phyloP scores from a whole-genome alignment of 2,329 filamentous ascomycete species.

The Cladosporium sp. region DNA sequence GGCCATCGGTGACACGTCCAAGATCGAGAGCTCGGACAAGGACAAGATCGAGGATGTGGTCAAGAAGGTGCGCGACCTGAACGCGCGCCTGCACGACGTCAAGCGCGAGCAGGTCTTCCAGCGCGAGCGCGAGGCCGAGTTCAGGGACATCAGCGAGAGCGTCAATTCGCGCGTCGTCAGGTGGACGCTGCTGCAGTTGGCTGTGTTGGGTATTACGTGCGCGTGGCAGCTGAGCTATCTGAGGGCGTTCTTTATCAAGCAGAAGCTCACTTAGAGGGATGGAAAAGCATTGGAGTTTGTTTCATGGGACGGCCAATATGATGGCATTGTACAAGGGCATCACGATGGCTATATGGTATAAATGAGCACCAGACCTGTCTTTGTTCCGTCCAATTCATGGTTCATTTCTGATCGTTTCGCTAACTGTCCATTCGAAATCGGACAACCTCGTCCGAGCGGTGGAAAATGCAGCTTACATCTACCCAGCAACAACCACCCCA shows the following conservation, averaged over 20 bases:
- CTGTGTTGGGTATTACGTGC: constrained; percentile 78
- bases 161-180: constrained; percentile 88
- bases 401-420: too few species aligned
- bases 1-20: constrained; percentile 87
- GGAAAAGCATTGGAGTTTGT: not conserved
- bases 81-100: constrained; percentile 79
- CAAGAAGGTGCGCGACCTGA: constrained; percentile 81
- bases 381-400: too few species aligned
- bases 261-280: constrained; percentile 77
- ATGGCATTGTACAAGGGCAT: too few species aligned
- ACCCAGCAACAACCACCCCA: constrained; percentile 49
- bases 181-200: constrained; percentile 88
- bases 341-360: too few species aligned
- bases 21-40: constrained; percentile 92
- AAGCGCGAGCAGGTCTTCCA: constrained; percentile 95
- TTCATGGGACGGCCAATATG: not conserved
- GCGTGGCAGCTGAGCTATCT: constrained; percentile 96
- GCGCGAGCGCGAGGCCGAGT: constrained; percentile 94
- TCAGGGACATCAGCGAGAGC: constrained; percentile 91
- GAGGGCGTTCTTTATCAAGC: constrained; percentile 98
- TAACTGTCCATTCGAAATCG: too few species aligned
- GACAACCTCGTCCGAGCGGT: not conserved
- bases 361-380: too few species aligned
- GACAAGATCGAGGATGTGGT: constrained; percentile 85
- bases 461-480: not conserved